Conservation (phyloP, 2,329 filamentous ascomycete genomes). For the Sordariomycetes sp. region DNA sequence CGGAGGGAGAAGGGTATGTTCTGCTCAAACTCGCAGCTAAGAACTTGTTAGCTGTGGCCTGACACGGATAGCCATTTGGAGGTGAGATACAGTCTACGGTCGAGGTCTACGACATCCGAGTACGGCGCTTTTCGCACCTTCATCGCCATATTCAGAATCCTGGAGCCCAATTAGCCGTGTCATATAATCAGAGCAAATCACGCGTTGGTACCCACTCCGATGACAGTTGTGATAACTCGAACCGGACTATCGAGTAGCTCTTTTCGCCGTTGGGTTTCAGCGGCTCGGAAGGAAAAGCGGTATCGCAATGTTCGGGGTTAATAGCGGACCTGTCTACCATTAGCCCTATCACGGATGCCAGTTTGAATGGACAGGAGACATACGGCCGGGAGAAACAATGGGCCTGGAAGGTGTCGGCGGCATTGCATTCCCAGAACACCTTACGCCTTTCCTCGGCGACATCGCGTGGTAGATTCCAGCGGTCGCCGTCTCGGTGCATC, state of each 20-base stretch:
- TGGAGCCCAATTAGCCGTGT: not conserved
- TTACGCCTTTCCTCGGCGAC: not conserved
- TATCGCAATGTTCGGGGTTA: not conserved
- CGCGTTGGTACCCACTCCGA: not conserved
- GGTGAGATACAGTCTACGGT: not conserved
- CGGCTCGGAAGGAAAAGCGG: not conserved
- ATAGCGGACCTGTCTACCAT: not conserved
- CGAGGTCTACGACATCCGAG: not conserved
- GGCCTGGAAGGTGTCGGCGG: not conserved
- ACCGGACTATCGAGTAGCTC: not conserved
- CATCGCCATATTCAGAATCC: not conserved
- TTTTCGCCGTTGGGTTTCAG: not conserved
- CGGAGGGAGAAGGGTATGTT: not conserved
- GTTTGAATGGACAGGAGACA: not conserved
- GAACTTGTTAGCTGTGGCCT: too few relatives aligned
- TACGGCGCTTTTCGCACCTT: not conserved
- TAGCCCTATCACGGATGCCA: not conserved
- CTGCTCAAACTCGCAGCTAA: not conserved
- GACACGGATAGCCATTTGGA: too few relatives aligned
- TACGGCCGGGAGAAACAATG: not conserved
- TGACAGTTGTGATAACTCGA: not conserved
- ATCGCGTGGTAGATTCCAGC: not conserved
- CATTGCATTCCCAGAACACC: not conserved
- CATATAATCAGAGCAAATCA: not conserved
- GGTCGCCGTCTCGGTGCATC: not conserved